Conservation (phyloP, 2,329 filamentous ascomycete species). For the Nigrospora sphaerica region DNA sequence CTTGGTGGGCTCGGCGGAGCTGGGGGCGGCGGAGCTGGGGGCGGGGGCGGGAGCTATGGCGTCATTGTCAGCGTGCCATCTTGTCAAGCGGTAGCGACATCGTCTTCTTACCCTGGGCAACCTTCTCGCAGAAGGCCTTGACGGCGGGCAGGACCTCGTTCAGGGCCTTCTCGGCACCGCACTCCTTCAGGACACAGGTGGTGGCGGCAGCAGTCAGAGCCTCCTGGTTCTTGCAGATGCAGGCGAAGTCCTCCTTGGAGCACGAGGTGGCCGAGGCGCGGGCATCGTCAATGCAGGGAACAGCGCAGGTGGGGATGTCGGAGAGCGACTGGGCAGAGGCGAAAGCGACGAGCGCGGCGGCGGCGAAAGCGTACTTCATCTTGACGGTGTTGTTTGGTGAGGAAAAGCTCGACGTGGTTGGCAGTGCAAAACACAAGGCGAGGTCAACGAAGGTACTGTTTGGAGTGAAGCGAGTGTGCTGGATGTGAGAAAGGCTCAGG, state of each 20-base stretch:
- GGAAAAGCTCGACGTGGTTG: no score
- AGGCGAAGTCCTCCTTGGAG: constrained; percentile 12
- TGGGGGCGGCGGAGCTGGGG: no score
- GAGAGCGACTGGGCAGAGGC: constrained; percentile 14
- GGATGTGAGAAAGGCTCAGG: no score
- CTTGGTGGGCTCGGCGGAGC: no score
- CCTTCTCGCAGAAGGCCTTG: constrained; percentile 10
- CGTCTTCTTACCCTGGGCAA: no score
- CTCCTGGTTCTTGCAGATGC: constrained; percentile 15
- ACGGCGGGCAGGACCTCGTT: constrained; percentile 15
- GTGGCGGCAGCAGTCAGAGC: constrained; percentile 10
- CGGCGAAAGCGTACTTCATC: constrained; percentile 16
- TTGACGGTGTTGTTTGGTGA: constrained; percentile 4
- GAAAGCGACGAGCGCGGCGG: constrained; percentile 10
- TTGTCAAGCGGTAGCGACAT: no score
- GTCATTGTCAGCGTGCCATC: no score
- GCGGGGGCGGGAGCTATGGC: background rate
- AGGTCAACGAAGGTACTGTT: no score
- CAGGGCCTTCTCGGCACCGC: constrained; percentile 10
- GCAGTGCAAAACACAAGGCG: no score
- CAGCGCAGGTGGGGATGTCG: constrained; percentile 14
- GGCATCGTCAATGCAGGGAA: constrained; percentile 14
- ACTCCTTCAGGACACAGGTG: constrained; percentile 12
- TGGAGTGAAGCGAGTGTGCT: no score
- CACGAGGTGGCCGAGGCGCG: constrained; percentile 10